phyloP scores from a whole-genome alignment of 495 filamentous ascomycete species.

The Aspergillus sclerotiicarbonarius region DNA sequence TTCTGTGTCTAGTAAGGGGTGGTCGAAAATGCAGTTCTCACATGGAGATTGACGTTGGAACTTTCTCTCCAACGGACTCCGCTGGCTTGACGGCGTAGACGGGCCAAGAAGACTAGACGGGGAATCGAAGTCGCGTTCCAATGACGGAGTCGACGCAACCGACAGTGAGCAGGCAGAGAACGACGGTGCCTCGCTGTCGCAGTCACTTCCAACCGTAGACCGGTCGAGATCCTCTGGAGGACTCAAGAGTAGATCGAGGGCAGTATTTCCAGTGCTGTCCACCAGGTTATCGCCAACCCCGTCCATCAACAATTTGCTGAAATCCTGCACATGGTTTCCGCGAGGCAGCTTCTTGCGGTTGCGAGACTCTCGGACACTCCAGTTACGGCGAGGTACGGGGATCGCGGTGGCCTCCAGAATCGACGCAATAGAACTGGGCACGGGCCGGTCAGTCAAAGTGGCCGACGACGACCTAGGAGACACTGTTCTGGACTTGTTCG shows the following conservation, averaged over 20 bases:
- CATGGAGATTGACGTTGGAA: constrained; percentile 43
- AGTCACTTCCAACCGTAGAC: constrained; percentile 33
- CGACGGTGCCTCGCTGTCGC: constrained; percentile 33
- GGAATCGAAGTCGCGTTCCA: constrained; percentile 54
- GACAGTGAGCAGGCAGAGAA: constrained; percentile 54
- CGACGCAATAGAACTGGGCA: constrained; percentile 39
- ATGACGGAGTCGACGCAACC: constrained; percentile 60
- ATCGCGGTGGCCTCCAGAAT: constrained; percentile 47
- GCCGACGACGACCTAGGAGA: constrained; percentile 34
- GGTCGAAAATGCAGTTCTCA: constrained; percentile 54
- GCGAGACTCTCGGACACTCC: constrained; percentile 31
- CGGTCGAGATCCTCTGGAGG: constrained; percentile 46
- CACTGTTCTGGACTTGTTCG: constrained; percentile 22
- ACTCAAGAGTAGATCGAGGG: constrained; percentile 45
- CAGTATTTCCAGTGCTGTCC: constrained; percentile 30
- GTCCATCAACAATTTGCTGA: constrained; percentile 44
- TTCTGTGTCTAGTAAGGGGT: constrained; percentile 52
- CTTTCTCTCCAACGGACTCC: constrained; percentile 39
- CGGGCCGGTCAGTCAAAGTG: constrained; percentile 30
- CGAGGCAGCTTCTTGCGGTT: constrained; percentile 30
- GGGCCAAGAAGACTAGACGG: constrained; percentile 40
- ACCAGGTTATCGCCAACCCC: constrained; percentile 36
- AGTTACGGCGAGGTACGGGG: constrained; percentile 37
- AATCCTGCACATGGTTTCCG: constrained; percentile 45
- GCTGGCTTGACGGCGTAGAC: constrained; percentile 35